Conservation (phyloP, 2,329 filamentous ascomycete genomes). For the Metarhizium guizhouense region DNA sequence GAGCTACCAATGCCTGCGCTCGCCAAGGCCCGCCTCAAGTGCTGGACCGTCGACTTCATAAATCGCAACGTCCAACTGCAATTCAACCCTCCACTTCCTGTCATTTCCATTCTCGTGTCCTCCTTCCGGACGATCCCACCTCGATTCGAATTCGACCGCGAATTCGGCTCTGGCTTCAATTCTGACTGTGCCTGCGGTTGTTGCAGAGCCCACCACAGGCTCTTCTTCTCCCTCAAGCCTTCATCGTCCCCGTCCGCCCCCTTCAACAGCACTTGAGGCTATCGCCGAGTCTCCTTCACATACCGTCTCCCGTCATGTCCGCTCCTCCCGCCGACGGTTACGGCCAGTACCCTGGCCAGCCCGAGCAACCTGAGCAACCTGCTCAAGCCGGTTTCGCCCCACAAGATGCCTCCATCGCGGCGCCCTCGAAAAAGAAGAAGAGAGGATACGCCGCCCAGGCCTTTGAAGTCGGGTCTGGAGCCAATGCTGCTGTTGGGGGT, state of each 20-base stretch:
- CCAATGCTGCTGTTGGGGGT: constrained; percentile 59
- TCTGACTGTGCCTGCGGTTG: constrained; percentile 5
- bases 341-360: constrained; percentile 36
- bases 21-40: background rate
- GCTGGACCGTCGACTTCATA: background rate
- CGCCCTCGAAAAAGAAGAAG: constrained; percentile 72
- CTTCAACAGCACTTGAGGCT: constrained; percentile 2
- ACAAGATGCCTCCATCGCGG: constrained; percentile 26
- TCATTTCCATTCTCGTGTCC: constrained; percentile 1
- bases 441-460: constrained; percentile 89
- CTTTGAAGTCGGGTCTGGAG: constrained; percentile 83
- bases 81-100: constrained; percentile 3
- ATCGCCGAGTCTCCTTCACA: constrained; percentile 14
- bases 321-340: constrained; percentile 48
- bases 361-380: constrained; percentile 33
- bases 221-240: constrained; percentile 1
- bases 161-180: background rate
- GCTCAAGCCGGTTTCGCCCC: constrained; percentile 22
- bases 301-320: constrained; percentile 38
- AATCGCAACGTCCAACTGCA: background rate
- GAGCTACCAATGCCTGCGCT: background rate
- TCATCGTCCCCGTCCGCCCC: constrained; percentile 1
- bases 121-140: constrained; percentile 6
- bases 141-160: background rate
- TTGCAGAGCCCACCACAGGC: constrained; percentile 5